A percentile compares a stretch with the other conserved stretches of the same genome.
Evolutionary conservation across 345 rosid species (phyloP).

Genomic region (Firmiana major): DNA sequence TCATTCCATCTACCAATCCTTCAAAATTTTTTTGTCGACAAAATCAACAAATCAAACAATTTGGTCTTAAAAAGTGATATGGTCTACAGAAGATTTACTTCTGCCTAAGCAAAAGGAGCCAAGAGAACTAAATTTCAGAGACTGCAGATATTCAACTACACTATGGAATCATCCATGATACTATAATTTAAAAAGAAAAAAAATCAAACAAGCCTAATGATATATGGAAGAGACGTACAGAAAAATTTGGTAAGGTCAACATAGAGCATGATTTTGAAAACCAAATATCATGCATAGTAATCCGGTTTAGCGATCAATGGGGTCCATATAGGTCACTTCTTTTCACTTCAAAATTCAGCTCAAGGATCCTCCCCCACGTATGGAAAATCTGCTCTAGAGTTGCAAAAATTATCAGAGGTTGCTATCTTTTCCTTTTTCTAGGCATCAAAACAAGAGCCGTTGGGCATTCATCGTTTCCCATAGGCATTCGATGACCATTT

Average conservation of each 20-base stretch:
- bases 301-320: slow-evolving; percentile 3
- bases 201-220: slow-evolving; percentile 15
- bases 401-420: neutral
- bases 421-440: neutral
- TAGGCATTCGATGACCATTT: neutral
- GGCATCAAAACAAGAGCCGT: neutral
- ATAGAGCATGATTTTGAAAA: slow-evolving; percentile 11
- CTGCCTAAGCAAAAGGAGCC: neutral
- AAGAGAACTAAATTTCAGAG: neutral
- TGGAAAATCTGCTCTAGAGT: neutral
- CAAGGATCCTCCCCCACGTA: neutral
- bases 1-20: too few species aligned
- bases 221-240: slow-evolving; percentile 9
- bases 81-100: neutral
- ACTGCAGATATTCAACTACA: neutral
- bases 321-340: slow-evolving; percentile 8
- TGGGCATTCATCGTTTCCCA: neutral
- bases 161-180: slow-evolving; percentile 2
- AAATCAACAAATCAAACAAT: too few species aligned
- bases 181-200: slow-evolving; percentile 1
- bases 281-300: slow-evolving; percentile 17
- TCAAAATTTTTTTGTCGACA: too few species aligned
- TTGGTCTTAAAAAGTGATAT: neutral
- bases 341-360: neutral
- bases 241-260: slow-evolving; percentile 17